Evolutionary conservation across 495 filamentous ascomycete genomes (phyloP), one percentile per base, ranked within the genome.

Genomic region (Evansstolkia leycettana): DNA sequence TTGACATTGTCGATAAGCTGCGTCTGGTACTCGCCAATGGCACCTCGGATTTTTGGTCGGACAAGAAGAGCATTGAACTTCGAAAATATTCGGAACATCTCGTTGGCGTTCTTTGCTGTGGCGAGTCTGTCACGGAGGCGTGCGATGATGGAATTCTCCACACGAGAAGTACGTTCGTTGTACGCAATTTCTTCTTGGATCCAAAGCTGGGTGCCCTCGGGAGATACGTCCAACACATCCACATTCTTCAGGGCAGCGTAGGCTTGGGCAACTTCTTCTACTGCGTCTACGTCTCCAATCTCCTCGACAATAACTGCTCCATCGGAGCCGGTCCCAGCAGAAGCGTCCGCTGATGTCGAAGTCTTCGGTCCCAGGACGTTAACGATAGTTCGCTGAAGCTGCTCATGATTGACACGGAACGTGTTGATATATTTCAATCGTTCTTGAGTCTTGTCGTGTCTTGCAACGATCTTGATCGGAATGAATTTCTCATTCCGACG

Each of bases 31-130:
- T 96, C 92, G 17, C 85, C 78, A 50, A 99, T 99, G 33, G 90
- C 90, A 48, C 90, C 87, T 28, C 90, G 77, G 54, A 99, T 95
- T 66, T 96, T 96, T 12, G 92, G 92, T 18, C 90, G 76, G 32
- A 99, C 87, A 49, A 99, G 89, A 32, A 99, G 78, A 17, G 90
- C 92, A 50, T 99, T 99, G 70, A 99, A 99, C 51, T 95, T 95
- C 13, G 90, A 99, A 53, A 96, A 96, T 31, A 99, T 90, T 25
- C 92, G 83, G 55, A 99, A 99, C 90, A 96, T 99, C 53, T 96
- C 90, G 52, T 92, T 96, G 14, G 90, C 90, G 35, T 79, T 88
- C 67, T 88, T 96, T 9, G 90, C 87, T 2, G 84, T 94, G 2
- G 89, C 90, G 34, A 99, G 67, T 28, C 90, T 81, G 59, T 99